These are phyloP conservation scores for Hymenochaete sp. DNA, from an alignment of 1,284 basidiomycete genomes.

Conservation along the genomic window DNA sequence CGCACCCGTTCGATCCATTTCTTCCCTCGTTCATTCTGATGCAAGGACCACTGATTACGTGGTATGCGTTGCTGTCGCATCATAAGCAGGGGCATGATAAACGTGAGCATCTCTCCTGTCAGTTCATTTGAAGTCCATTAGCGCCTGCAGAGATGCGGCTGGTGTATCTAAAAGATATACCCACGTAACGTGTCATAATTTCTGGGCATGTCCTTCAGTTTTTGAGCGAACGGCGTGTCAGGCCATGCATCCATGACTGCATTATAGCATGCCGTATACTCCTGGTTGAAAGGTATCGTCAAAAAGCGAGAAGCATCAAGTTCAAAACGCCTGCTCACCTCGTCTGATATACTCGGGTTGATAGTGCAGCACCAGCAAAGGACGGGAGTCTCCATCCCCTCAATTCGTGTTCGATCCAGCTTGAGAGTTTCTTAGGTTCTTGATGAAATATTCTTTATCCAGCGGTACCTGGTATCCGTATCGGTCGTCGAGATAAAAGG, in stretches of 20 bases:
- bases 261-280: constrained; percentile 16
- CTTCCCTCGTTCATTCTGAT: constrained; percentile 51
- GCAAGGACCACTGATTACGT: constrained; percentile 61
- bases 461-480: no score
- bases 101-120: constrained; percentile 56
- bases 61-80: constrained; percentile 75
- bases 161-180: background rate
- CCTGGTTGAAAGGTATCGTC: background rate
- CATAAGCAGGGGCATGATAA: constrained; percentile 73
- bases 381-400: constrained; percentile 11
- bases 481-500: background rate
- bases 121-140: no score
- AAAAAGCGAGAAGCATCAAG: background rate
- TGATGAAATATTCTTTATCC: no score
- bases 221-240: constrained; percentile 11
- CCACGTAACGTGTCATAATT: constrained; percentile 16
- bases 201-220: constrained; percentile 13
- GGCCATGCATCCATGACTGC: constrained; percentile 16
- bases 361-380: constrained; percentile 15
- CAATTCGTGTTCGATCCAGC: background rate
- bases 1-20: constrained; percentile 74
- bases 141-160: background rate
- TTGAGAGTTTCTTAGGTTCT: background rate
- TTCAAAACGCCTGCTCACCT: constrained; percentile 7
- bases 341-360: constrained; percentile 14